phyloP scores from a whole-genome alignment of 176 grass and related monocot genomes.

The Juncus effusus region DNA sequence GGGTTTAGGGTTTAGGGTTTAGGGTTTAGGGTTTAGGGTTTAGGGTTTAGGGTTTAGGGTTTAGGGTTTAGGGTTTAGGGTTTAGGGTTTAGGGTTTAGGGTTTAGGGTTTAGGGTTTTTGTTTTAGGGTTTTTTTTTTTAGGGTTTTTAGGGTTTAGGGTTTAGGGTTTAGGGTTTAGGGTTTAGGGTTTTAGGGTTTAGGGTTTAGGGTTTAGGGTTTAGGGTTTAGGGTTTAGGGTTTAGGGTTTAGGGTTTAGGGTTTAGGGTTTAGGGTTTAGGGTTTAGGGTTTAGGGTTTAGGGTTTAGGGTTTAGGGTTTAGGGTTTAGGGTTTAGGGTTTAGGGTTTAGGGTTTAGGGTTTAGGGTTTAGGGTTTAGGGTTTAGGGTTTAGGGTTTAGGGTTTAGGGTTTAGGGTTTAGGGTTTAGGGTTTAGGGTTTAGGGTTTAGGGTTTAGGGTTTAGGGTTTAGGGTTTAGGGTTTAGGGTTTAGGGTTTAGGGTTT shows the following conservation, averaged over 20 bases:
- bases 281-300: conserved; percentile 33
- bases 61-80: conserved; percentile 22
- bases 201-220: conserved; percentile 33
- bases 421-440: too few species aligned
- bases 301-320: conserved; percentile 31
- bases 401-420: conserved; percentile 23
- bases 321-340: conserved; percentile 31
- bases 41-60: conserved; percentile 17
- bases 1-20: conserved; percentile 20
- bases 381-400: conserved; percentile 33
- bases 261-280: conserved; percentile 31
- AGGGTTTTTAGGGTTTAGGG: conserved; percentile 31
- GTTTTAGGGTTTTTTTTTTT: conserved; percentile 19
- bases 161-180: conserved; percentile 34
- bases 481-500: conserved; percentile 22
- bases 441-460: too few species aligned
- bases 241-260: conserved; percentile 28
- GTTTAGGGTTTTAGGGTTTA: too few species aligned
- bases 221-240: conserved; percentile 35
- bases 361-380: conserved; percentile 35
- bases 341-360: conserved; percentile 35
- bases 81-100: conserved; percentile 23
- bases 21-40: conserved; percentile 18
- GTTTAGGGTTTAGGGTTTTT: conserved; percentile 26
- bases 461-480: conserved; percentile 19